A percentile compares a stretch with the other conserved stretches of the same genome.
These are phyloP conservation scores for Sclerotinia sclerotiorum DNA, from an alignment of 2,329 filamentous ascomycete species.

Conservation along the genomic window DNA sequence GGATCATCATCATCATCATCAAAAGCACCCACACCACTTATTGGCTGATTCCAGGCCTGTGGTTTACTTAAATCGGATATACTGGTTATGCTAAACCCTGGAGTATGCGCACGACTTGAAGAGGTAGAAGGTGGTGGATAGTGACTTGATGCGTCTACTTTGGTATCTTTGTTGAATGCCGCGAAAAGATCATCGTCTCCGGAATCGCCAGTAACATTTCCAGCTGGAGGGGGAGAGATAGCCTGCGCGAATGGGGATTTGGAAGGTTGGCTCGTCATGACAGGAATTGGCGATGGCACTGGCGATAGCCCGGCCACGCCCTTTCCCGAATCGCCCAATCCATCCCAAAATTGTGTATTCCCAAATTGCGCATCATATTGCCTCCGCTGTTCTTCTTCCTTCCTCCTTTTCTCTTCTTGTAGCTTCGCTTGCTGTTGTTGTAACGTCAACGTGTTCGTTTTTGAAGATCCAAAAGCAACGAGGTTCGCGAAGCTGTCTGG, in stretches of 20 bases:
- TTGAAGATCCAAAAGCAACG: conserved; percentile 59
- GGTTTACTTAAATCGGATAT: conserved; percentile 55
- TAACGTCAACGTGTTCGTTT: conserved; percentile 69
- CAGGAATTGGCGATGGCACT: conserved; percentile 49
- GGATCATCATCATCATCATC: conserved; percentile 78
- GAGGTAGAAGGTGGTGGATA: conserved; percentile 56
- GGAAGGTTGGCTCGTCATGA: conserved; percentile 44
- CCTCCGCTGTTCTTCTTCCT: conserved; percentile 71
- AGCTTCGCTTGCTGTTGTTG: conserved; percentile 73
- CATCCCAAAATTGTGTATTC: conserved; percentile 73
- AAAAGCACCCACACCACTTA: conserved; percentile 40
- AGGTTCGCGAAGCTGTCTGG: conserved; percentile 77
- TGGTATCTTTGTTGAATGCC: conserved; percentile 64
- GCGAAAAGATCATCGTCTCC: conserved; percentile 66
- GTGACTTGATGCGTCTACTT: conserved; percentile 65
- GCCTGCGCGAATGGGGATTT: conserved; percentile 35
- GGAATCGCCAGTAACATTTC: conserved; percentile 24
- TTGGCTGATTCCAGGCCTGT: conserved; percentile 50
- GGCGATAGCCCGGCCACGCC: conserved; percentile 46
- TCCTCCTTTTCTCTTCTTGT: conserved; percentile 64
- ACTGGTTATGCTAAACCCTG: conserved; percentile 43
- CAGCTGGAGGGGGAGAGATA: conserved; percentile 45
- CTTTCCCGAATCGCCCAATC: conserved; percentile 56
- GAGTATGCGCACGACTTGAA: conserved; percentile 44
- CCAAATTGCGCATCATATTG: conserved; percentile 78